Evolutionary conservation across 163 green algal species (phyloP).

Genomic region (Chlamydomonas reinhardtii): DNA sequence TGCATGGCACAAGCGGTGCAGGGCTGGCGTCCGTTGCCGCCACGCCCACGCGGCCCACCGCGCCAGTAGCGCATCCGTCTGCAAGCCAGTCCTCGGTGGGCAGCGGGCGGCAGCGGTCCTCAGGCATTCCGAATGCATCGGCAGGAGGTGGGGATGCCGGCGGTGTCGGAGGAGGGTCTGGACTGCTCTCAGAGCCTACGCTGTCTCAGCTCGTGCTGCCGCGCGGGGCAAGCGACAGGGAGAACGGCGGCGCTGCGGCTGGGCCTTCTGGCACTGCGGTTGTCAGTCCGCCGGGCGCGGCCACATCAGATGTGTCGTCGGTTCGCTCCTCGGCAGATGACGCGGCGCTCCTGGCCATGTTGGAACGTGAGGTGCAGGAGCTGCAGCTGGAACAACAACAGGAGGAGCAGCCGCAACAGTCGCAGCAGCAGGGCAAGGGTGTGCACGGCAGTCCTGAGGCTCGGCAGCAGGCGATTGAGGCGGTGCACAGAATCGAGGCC

Average conservation of each 20-base stretch:
- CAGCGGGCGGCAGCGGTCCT: background rate
- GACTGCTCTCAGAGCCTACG: too few species aligned
- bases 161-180: too few species aligned
- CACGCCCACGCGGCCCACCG: background rate
- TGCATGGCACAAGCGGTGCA: background rate
- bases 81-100: too few species aligned
- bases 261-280: too few species aligned
- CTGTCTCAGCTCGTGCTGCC: too few species aligned
- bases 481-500: background rate
- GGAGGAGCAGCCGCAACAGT: background rate
- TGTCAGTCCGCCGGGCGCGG: background rate
- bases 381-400: background rate
- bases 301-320: background rate
- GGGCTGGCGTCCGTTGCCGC: background rate
- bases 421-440: background rate
- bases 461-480: background rate
- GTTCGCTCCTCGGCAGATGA: background rate
- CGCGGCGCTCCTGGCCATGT: background rate
- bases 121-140: background rate
- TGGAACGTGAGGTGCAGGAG: background rate
- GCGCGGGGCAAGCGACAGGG: too few species aligned
- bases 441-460: background rate
- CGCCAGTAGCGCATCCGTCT: too few species aligned
- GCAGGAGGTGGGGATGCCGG: background rate
- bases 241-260: too few species aligned